Base-by-base conservation (phyloP, 2,329 filamentous ascomycete species). In the Endothia cerciana region DNA sequence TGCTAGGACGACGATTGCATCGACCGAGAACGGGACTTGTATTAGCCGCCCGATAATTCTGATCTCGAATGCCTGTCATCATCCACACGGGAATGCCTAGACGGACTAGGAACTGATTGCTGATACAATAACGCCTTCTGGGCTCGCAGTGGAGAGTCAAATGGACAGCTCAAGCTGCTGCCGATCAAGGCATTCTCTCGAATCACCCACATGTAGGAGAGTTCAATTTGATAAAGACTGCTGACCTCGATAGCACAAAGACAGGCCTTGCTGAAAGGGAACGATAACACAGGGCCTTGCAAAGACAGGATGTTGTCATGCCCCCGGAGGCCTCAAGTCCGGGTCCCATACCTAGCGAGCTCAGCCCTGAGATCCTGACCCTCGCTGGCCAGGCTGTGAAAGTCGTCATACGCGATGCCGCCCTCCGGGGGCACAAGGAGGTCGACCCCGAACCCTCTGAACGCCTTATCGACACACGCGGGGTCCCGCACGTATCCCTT, bases 401-500 rank as follows among this genome's bases (percentile, higher is more conserved):
- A 55, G 28, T 55, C 51, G 15, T 55, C 51, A 36, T 19, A 36
- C 28, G 28, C 30, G 30, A 55, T 10, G 30, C 51, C 51, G 28
- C 30, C 51, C 51, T 55, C 51, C 17, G 51, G 51, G 19, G 28
- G 28, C 25, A 4, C 25, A 15, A 15, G 15, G 10, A 33, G 28
- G 3, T 55, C 51, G 11, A 57, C 17, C n/a, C 55, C 36, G 36
- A 19, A 40, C 7, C 36, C 36, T 22, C 53, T 47, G 28, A 53
- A 65, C 43, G 63, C 64, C 55, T 45, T 59, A 4, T 63, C 64
- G 43, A 38, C 60, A 15, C 5, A 11, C n/a, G 15, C 36, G 45
- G n/a, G 41, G 30, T 36, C 38, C n/a, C 60, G 17, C n/a, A 63
- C 43, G 45, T 63, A 65, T 6, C 64, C 64, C 28, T 33, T 55